Conservation (phyloP, 768 basidiomycete species). For the Hemileccinum rubropunctum region DNA sequence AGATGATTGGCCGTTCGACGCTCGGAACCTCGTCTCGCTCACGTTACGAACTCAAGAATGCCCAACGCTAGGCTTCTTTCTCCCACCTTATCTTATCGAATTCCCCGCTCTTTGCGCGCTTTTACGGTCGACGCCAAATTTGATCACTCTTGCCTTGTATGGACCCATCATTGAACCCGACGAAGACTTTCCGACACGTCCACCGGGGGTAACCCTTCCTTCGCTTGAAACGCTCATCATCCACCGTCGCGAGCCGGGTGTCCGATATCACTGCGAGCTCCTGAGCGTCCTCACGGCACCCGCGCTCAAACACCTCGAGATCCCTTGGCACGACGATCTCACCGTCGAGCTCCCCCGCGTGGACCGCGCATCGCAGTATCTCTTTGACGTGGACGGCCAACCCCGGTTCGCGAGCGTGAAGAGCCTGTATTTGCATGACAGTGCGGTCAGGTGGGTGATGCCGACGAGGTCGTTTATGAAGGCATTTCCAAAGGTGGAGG, state of each 20-base stretch:
- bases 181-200: constrained; percentile 6
- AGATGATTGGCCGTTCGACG: constrained; percentile 5
- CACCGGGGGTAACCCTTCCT: constrained; percentile 4
- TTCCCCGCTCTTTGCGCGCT: constrained; percentile 13
- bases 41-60: constrained; percentile 14
- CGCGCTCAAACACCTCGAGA: constrained; percentile 11
- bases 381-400: constrained; percentile 8
- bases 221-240: constrained; percentile 13
- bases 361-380: constrained; percentile 7
- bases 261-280: constrained; percentile 16
- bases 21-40: constrained; percentile 10
- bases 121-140: constrained; percentile 6
- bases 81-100: constrained; percentile 16
- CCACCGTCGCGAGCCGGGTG: constrained; percentile 11
- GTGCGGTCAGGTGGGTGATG: constrained; percentile 3
- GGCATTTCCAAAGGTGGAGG: constrained; percentile 17
- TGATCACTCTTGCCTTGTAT: constrained; percentile 10
- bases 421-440: constrained; percentile 14
- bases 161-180: constrained; percentile 15
- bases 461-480: constrained; percentile 14
- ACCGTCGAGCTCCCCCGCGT: neutral
- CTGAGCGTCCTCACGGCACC: constrained; percentile 11
- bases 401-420: constrained; percentile 12
- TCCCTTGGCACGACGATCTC: constrained; percentile 19
- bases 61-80: neutral